These are phyloP conservation scores for Apiospora rasikravindrae DNA, from an alignment of 2,329 filamentous ascomycete species.

Conservation along the genomic window DNA sequence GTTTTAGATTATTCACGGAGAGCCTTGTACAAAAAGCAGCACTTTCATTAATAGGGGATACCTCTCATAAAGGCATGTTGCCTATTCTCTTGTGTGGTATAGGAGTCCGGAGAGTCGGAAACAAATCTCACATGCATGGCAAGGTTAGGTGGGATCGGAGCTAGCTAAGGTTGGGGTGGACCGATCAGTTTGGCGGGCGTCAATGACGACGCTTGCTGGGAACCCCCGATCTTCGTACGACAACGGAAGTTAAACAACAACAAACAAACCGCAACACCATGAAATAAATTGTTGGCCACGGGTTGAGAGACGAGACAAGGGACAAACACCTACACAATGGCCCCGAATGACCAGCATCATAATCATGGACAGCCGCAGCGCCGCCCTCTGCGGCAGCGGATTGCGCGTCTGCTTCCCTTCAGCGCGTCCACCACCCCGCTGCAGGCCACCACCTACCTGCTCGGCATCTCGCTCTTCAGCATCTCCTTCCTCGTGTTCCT, in stretches of 20 bases:
- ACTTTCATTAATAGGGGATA: background rate
- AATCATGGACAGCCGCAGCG: background rate
- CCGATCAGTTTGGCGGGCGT: background rate
- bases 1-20: too few relatives aligned
- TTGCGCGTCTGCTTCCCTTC: conserved; percentile 61
- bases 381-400: background rate
- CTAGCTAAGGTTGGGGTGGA: conserved; percentile 5
- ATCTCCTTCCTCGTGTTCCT: conserved; percentile 91
- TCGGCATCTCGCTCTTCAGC: conserved; percentile 83
- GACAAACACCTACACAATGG: background rate
- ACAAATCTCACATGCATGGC: background rate
- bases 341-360: background rate
- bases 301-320: background rate
- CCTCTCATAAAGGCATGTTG: background rate
- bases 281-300: conserved; percentile 1
- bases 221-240: conserved; percentile 9
- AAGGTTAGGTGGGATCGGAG: background rate
- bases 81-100: background rate
- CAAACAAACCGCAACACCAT: background rate
- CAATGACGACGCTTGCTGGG: conserved; percentile 12
- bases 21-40: background rate
- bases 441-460: conserved; percentile 76
- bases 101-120: background rate
- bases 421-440: conserved; percentile 62
- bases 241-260: background rate